Conservation (phyloP, 371 early-diverging fungal species). For the Lichtheimia corymbifera region DNA sequence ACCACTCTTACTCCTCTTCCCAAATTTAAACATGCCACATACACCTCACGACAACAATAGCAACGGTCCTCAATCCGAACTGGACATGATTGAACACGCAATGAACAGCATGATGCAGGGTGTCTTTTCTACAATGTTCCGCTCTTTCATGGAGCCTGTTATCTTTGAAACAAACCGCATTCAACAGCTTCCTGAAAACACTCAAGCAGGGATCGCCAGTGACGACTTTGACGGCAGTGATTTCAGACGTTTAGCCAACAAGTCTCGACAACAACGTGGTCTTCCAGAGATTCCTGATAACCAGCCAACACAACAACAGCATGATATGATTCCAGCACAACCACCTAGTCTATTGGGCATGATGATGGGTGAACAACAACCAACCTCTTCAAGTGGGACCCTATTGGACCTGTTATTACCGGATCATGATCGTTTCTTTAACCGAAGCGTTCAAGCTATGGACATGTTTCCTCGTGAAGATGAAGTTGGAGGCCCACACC, state of each 20-base stretch:
- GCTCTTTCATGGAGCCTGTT: conserved; percentile 21
- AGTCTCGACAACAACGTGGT: conserved; percentile 25
- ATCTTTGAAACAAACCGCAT: conserved; percentile 3
- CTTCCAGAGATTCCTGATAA: background rate
- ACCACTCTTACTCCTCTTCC: too few relatives aligned
- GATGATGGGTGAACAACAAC: conserved; percentile 6
- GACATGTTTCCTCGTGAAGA: background rate
- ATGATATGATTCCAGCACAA: background rate
- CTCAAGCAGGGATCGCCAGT: background rate
- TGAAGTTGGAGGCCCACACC: too few relatives aligned
- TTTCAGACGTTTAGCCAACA: conserved; percentile 33
- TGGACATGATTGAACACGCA: conserved; percentile 34
- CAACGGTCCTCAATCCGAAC: conserved; percentile 24
- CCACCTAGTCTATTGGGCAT: conserved; percentile 1
- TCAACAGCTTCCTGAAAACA: background rate
- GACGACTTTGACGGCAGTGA: conserved; percentile 38
- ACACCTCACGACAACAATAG: background rate
- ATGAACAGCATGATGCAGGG: conserved; percentile 41
- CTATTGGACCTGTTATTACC: conserved; percentile 2
- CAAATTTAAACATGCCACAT: background rate
- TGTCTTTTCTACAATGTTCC: conserved; percentile 30
- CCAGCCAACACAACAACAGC: background rate
- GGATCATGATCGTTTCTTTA: conserved; percentile 6
- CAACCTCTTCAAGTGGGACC: background rate
- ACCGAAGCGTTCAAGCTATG: background rate